These are phyloP conservation scores for Bonia amplexicaulis DNA, from an alignment of 176 grass and related monocot species.

Conservation along the genomic window DNA sequence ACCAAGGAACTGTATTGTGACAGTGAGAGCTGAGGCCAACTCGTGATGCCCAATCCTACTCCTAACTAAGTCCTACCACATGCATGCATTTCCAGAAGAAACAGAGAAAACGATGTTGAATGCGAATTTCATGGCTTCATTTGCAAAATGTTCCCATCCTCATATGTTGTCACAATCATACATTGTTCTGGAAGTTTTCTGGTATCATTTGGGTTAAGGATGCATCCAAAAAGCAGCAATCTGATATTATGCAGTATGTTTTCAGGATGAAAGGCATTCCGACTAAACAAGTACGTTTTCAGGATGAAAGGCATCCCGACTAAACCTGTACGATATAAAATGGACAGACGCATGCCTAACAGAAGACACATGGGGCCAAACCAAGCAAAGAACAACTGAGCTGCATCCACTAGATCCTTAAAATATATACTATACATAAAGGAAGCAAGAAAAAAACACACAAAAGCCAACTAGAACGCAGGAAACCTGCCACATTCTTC, in stretches of 20 bases:
- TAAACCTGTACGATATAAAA: not conserved
- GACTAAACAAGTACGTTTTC: not conserved
- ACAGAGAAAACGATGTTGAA: not conserved
- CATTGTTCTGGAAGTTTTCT: not conserved
- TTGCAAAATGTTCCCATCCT: not conserved
- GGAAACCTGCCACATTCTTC: constrained; percentile 37
- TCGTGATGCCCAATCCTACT: not conserved
- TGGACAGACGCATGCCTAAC: constrained; percentile 27
- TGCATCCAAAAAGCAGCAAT: constrained; percentile 12
- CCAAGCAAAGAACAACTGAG: not conserved
- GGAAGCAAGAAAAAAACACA: not conserved
- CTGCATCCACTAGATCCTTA: constrained; percentile 37
- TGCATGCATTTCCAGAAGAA: not conserved
- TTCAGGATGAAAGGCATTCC: not conserved
- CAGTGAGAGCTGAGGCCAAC: not conserved
- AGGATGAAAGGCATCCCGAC: not conserved
- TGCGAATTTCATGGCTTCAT: not conserved
- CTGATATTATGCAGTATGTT: not conserved
- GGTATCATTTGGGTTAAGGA: not conserved
- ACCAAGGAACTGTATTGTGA: not conserved
- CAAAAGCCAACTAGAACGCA: not conserved
- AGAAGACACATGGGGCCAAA: constrained; percentile 36
- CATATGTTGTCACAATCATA: not conserved
- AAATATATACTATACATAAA: not conserved
- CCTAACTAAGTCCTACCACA: not conserved